Percentiles rank a stretch among this genome's conserved stretches.
Conservation (phyloP, 805 yeast genomes). For the Debaryomyces prosopidis region DNA sequence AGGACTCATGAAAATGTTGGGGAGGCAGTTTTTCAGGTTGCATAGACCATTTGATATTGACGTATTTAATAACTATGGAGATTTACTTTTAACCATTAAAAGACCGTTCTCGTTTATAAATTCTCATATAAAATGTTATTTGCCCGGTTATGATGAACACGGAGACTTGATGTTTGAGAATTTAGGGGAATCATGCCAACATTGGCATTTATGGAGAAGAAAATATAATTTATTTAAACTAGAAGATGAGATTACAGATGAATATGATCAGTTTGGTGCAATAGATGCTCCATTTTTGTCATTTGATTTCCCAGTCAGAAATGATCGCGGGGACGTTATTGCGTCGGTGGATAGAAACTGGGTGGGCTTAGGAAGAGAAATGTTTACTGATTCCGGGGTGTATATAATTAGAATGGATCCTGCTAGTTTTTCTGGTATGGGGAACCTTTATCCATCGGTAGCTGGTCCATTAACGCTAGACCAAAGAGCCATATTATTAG, state of each 20-base stretch:
- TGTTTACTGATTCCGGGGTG: conserved; percentile 93
- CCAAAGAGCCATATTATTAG: conserved; percentile 83
- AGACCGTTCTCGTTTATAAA: conserved; percentile 88
- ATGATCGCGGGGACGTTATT: conserved; percentile 57
- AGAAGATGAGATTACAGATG: conserved; percentile 40
- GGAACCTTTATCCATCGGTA: conserved; percentile 49
- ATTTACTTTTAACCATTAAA: conserved; percentile 60
- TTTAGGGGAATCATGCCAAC: conserved; percentile 86
- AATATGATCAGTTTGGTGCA: conserved; percentile 76
- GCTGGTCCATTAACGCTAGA: conserved; percentile 64
- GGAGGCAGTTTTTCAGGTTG: conserved; percentile 78
- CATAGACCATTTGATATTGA: conserved; percentile 87
- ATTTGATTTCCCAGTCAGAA: conserved; percentile 78
- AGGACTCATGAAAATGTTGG: conserved; percentile 64
- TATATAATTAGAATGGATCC: conserved; percentile 85
- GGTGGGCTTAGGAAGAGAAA: conserved; percentile 92
- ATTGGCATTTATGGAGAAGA: conserved; percentile 95
- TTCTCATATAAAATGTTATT: conserved; percentile 74
- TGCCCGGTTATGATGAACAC: conserved; percentile 51
- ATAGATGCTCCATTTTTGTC: conserved; percentile 86
- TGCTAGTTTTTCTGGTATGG: conserved; percentile 60
- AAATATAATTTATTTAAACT: conserved; percentile 74
- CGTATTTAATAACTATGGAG: conserved; percentile 64
- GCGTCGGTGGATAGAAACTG: conserved; percentile 89
- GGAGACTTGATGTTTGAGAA: conserved; percentile 42